Conservation (phyloP, 129 eudicot species). For the Dittrichia graveolens region DNA sequence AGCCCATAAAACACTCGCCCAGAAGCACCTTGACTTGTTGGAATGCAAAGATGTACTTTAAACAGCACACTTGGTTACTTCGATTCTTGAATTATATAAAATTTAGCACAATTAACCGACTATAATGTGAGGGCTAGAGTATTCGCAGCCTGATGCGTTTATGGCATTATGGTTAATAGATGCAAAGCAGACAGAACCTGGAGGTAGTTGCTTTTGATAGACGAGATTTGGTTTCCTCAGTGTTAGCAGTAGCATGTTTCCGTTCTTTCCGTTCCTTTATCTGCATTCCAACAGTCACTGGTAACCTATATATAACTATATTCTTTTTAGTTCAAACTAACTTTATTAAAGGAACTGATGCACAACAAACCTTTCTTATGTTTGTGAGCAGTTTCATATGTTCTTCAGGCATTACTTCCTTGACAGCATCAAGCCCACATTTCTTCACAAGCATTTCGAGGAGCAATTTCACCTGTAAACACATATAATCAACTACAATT, state of each 20-base stretch:
- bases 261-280: constrained; percentile 77
- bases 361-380: constrained; percentile 77
- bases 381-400: constrained; percentile 96
- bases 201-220: constrained; percentile 90
- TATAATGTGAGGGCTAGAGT: background rate
- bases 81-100: background rate
- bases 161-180: background rate
- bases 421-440: constrained; percentile 93
- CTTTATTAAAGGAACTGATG: background rate
- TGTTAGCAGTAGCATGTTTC: constrained; percentile 56
- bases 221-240: constrained; percentile 58
- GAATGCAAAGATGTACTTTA: background rate
- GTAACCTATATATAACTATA: background rate
- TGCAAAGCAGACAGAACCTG: constrained; percentile 45
- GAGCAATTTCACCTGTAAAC: constrained; percentile 71
- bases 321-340: background rate
- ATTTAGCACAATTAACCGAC: background rate
- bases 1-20: too few species aligned
- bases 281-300: constrained; percentile 45
- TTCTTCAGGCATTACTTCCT: constrained; percentile 94
- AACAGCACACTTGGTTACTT: background rate
- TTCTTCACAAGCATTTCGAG: constrained; percentile 94
- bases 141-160: background rate
- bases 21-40: too few species aligned
- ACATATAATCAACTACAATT: constrained; percentile 3